phyloP scores from a whole-genome alignment of 768 basidiomycete genomes.

The Suillus lakei region DNA sequence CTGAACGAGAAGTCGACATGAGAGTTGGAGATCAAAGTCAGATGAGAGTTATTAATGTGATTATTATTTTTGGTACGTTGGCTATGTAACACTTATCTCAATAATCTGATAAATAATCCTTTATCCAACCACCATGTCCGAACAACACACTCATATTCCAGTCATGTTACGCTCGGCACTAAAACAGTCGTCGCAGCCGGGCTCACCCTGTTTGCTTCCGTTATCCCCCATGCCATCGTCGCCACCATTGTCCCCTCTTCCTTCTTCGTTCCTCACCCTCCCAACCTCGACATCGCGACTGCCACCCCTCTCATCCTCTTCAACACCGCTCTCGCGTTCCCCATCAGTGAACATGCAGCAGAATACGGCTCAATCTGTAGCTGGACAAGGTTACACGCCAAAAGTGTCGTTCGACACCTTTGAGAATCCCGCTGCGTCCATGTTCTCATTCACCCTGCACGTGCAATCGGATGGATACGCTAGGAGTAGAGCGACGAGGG shows the following conservation, averaged over 20 bases:
- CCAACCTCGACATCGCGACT: conserved; percentile 19
- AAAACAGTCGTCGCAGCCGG: conserved; percentile 21
- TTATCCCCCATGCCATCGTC: conserved; percentile 30
- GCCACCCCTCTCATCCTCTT: conserved; percentile 21
- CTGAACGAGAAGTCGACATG: conserved; percentile 20
- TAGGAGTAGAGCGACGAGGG: conserved; percentile 76
- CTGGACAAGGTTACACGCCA: conserved; percentile 39
- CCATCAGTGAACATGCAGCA: conserved; percentile 17
- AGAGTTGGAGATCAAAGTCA: conserved; percentile 3
- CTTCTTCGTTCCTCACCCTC: conserved; percentile 27
- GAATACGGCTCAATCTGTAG: conserved; percentile 21
- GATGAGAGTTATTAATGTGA: background rate
- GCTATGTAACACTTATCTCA: background rate
- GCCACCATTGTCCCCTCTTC: conserved; percentile 16
- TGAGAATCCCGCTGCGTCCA: conserved; percentile 76
- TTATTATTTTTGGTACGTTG: conserved; percentile 14
- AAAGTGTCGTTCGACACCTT: conserved; percentile 87
- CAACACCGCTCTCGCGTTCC: conserved; percentile 25
- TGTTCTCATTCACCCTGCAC: conserved; percentile 88
- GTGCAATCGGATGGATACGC: conserved; percentile 85
- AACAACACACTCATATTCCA: conserved; percentile 20
- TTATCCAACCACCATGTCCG: background rate
- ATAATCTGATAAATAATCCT: background rate
- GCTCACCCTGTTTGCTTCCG: conserved; percentile 8
- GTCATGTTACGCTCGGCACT: conserved; percentile 40